Evolutionary conservation across 106 monocot genomes (phyloP).

Genomic region (Acanthochlamys bracteata): DNA sequence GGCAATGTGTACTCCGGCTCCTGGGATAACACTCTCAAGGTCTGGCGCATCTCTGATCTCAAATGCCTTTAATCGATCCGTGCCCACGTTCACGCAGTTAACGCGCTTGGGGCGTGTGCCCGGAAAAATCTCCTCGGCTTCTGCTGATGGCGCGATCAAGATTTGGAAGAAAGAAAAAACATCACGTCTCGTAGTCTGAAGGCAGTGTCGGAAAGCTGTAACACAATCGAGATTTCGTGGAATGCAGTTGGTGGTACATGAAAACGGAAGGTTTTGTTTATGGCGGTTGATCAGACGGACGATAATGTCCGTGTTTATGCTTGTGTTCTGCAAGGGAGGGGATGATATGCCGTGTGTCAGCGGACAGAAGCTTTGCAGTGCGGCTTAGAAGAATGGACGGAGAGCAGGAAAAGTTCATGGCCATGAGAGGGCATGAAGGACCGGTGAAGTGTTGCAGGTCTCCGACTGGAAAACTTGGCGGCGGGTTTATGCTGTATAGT

Average conservation of each 20-base stretch:
- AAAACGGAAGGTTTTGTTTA: conserved; percentile 33
- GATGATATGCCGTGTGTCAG: conserved; percentile 56
- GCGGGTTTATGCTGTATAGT: conserved; percentile 59
- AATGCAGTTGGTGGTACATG: conserved; percentile 36
- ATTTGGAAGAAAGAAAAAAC: conserved; percentile 32
- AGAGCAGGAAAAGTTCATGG: conserved; percentile 20
- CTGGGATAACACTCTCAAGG: conserved; percentile 77
- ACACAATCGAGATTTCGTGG: conserved; percentile 35
- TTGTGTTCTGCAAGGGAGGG: conserved; percentile 31
- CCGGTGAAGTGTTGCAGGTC: conserved; percentile 75
- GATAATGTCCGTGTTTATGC: conserved; percentile 55
- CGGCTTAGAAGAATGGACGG: conserved; percentile 38
- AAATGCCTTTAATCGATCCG: conserved; percentile 62
- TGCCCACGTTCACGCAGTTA: conserved; percentile 79
- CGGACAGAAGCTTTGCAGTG: conserved; percentile 50
- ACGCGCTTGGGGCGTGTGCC: conserved; percentile 24
- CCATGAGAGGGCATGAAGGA: conserved; percentile 50
- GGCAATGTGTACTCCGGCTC: conserved; percentile 68
- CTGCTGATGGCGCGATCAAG: conserved; percentile 74
- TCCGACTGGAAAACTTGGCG: conserved; percentile 16
- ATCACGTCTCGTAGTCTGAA: conserved; percentile 19
- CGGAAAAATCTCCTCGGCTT: conserved; percentile 48
- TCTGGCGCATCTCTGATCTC: conserved; percentile 54
- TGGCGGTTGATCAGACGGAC: conserved; percentile 58
- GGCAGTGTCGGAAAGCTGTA: conserved; percentile 14